phyloP scores from a whole-genome alignment of 768 basidiomycete genomes.

The Mycena albidolilacea region DNA sequence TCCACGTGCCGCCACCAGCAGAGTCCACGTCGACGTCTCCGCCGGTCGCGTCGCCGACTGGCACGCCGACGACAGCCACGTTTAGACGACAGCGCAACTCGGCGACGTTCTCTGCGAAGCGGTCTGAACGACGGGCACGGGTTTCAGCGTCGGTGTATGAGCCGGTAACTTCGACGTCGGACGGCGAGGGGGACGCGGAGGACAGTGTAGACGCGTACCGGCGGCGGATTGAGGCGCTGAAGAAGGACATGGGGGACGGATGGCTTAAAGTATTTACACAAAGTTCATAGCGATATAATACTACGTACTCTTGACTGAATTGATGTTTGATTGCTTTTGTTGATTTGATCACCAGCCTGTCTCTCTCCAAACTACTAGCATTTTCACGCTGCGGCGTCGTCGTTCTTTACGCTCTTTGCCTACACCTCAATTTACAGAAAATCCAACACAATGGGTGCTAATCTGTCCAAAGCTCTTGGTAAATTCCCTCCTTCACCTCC shows the following conservation, averaged over 20 bases:
- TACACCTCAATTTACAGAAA: conserved; percentile 44
- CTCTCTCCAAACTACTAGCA: conserved; percentile 19
- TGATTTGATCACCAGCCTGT: conserved; percentile 25
- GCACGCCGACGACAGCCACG: conserved; percentile 38
- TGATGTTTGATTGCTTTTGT: not conserved
- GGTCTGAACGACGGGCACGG: conserved; percentile 64
- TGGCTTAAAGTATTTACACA: conserved; percentile 91
- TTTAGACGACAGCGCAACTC: conserved; percentile 41
- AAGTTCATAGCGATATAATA: conserved; percentile 48
- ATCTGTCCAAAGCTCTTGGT: conserved; percentile 90
- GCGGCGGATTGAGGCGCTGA: conserved; percentile 83
- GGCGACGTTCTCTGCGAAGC: conserved; percentile 55
- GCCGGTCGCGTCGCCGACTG: conserved; percentile 24
- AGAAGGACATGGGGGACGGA: conserved; percentile 90
- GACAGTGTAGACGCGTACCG: conserved; percentile 81
- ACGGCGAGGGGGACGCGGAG: conserved; percentile 46
- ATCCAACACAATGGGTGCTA: conserved; percentile 76
- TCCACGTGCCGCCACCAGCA: conserved; percentile 44
- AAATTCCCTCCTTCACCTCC: conserved; percentile 40
- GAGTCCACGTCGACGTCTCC: conserved; percentile 37
- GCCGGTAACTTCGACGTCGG: conserved; percentile 50
- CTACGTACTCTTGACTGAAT: not conserved
- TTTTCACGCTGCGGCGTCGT: conserved; percentile 55
- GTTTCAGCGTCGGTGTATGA: conserved; percentile 78
- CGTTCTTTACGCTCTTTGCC: conserved; percentile 71